These are phyloP conservation scores for Penicillium atrosanguineum DNA, from an alignment of 495 filamentous ascomycete species.

Conservation along the genomic window DNA sequence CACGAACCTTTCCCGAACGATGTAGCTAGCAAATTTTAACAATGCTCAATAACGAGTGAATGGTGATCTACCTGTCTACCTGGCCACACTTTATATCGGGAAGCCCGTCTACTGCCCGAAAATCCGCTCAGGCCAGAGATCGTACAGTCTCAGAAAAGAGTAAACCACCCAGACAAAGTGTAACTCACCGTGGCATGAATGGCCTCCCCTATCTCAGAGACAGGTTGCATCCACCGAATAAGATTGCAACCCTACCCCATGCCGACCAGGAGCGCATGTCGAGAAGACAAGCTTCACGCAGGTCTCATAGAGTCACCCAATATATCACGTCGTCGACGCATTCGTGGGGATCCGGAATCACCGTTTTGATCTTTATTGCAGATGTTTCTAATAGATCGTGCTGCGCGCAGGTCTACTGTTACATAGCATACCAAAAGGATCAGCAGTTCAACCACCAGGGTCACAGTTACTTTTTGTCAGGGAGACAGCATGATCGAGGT, in stretches of 20 bases:
- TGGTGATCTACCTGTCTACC: background rate
- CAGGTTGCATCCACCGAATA: conserved; percentile 1
- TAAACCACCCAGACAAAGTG: background rate
- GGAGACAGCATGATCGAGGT: background rate
- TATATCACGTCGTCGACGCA: background rate
- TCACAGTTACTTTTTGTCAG: background rate
- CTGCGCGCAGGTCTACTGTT: conserved; percentile 15
- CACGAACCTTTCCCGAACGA: background rate
- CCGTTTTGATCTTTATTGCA: background rate
- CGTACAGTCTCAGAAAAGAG: background rate
- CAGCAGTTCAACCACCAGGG: background rate
- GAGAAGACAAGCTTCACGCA: background rate
- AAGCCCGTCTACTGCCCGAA: background rate
- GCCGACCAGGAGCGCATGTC: background rate
- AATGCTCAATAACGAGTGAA: too few relatives aligned
- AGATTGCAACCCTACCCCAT: conserved; percentile 3
- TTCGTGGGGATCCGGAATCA: background rate
- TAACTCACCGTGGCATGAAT: background rate
- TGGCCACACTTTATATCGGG: background rate
- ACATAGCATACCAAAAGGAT: conserved; percentile 10
- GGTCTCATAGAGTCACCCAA: background rate
- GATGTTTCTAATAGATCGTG: conserved; percentile 13
- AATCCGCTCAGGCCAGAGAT: background rate
- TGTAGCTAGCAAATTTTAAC: background rate
- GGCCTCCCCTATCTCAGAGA: background rate